Evolutionary conservation across 202 grass and related monocot genomes (phyloP).

Genomic region (Zizania palustris): DNA sequence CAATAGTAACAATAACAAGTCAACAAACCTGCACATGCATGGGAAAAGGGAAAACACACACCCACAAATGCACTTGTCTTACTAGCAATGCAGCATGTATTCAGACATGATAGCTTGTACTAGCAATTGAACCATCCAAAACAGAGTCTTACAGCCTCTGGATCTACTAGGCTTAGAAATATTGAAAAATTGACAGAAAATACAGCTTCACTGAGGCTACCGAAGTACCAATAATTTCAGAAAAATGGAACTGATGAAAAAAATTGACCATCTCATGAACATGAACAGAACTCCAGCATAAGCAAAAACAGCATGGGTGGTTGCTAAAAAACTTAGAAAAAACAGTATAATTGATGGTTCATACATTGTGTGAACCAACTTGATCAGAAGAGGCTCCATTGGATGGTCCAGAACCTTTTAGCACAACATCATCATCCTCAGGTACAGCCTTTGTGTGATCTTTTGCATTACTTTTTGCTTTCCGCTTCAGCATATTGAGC

Average conservation of each 20-base stretch:
- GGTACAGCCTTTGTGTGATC: slow-evolving; percentile 81
- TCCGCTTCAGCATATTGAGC: slow-evolving; percentile 90
- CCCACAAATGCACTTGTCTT: slow-evolving; percentile 2
- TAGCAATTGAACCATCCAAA: slow-evolving; percentile 16
- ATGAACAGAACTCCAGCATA: slow-evolving; percentile 7
- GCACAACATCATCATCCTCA: slow-evolving; percentile 69
- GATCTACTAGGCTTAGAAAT: slow-evolving; percentile 21
- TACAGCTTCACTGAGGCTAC: slow-evolving; percentile 5
- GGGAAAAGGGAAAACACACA: not conserved
- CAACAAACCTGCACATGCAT: not conserved
- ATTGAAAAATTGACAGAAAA: slow-evolving; percentile 24
- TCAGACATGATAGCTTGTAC: slow-evolving; percentile 10
- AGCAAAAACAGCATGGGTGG: slow-evolving; percentile 10
- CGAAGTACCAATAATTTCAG: slow-evolving; percentile 22
- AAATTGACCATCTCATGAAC: not conserved
- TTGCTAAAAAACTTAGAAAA: slow-evolving; percentile 10
- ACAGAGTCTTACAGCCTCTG: slow-evolving; percentile 7
- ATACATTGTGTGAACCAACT: slow-evolving; percentile 60
- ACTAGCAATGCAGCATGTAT: slow-evolving; percentile 26
- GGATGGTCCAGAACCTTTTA: slow-evolving; percentile 45
- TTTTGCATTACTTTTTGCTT: slow-evolving; percentile 87
- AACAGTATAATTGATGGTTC: slow-evolving; percentile 6
- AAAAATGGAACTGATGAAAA: slow-evolving; percentile 12
- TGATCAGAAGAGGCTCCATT: slow-evolving; percentile 62
- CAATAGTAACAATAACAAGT: slow-evolving; percentile 31